Base-by-base conservation (phyloP, 2,329 filamentous ascomycete species). In the Penicillium sp. region DNA sequence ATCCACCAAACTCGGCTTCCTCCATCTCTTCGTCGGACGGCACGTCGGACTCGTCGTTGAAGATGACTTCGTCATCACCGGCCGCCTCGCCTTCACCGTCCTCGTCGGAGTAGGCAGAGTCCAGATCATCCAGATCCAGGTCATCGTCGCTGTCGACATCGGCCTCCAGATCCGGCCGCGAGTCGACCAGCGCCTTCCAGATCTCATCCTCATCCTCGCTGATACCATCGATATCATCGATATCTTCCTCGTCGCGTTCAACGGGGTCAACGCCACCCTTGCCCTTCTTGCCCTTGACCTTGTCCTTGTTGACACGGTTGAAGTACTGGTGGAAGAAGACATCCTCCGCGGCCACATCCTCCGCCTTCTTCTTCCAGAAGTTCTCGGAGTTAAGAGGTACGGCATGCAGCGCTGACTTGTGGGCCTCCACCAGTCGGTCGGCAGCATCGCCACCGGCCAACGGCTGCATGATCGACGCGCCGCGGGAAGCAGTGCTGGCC, bases 281-380 rank as follows among this genome's bases (percentile, higher is more conserved):
- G 44, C 75, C 72, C 67, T 81, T 79, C 72, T 80, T 81, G 60
- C 78, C 78, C 53, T 61, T 61, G 20, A 60, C 53, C 63, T 79
- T 78, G 59, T 76, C 80, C 70, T 84, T 89, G 55, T 83, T 83
- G 47, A 88, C 73, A 54, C 85, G 81, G 52, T 82, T 85, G 73
- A 98, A 98, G 81, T 98, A 98, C 58, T 89, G 85, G 71, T 98
- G 93, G 81, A 98, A 98, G 81, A 98, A 98, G 33, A 90, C 88
- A 66, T 98, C 93, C 58, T 98, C 91, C 0, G 84, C 89, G 3
- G 87, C 84, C 39, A 98, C 86, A 46, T 97, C 85, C 56, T 89
- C 85, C n/a, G 81, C 78, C 74, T 89, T 91, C 81, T 89, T 89
- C 63, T 85, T 86, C 89, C 90, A 95, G 78, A 98, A 98, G 3